Evolutionary conservation across 202 grass and related monocot genomes (phyloP), one percentile per base, ranked within the genome.

Genomic region (Miscanthus sacchariflorus): DNA sequence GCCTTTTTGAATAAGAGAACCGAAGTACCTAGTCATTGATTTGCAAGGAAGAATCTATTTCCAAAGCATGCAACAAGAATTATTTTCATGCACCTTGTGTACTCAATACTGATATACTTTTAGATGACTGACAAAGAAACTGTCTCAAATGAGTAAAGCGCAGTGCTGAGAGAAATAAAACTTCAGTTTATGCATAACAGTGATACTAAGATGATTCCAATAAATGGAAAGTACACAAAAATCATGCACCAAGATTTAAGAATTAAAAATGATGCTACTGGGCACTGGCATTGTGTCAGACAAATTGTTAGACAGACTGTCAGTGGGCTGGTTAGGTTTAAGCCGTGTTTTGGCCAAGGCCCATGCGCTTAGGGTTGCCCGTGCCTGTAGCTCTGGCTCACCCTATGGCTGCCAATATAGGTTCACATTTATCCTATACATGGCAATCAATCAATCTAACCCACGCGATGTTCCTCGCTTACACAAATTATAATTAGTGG

Each of bases 201-300:
- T 78, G 23, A 7, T 73, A 46, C 21, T 63, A 43, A 7, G 38
- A 45, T 63, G 40, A 50, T 66, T 18, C n/a, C 65, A 28, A 35
- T 81, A 81, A 58, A 72, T 38, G 5, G 3, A 52, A 85, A 75
- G 23, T 85, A 56, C 66, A 79, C 40, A 56, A 54, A 56, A 56
- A 73, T 28, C 23, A 12, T 21, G 36, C 52, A 63, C 58, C 15
- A 33, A 18, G 50, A 63, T 83, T 73, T 63, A 79, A 25, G 21
- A 63, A 42, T 39, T 48, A 4, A 48, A 48, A 74, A 17, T 74
- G 5, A 74, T 27, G 23, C 70, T 45, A 73, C 10, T 45, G 11
- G 2, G 39, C 21, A 45, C 21, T 45, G 43, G 12, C 21, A 44
- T 45, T 45, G 40, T 44, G 40, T 42, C 40, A 44, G n/a, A 73